Evolutionary conservation across 345 rosid genomes (phyloP).

Genomic region (Durio zibethinus): DNA sequence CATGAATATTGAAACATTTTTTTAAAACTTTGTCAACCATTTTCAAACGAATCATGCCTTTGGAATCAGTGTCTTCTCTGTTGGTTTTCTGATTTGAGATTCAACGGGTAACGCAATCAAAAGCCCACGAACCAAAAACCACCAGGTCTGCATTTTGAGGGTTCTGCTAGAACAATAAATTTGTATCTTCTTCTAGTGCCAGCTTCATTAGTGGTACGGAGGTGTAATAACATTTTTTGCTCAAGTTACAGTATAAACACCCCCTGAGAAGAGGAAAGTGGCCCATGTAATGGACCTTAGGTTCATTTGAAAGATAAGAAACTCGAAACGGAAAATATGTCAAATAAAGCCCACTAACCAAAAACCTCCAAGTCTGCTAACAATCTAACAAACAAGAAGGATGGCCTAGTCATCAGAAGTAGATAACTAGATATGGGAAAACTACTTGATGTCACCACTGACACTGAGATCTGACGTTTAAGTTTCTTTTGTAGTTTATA

Average conservation of each 20-base stretch:
- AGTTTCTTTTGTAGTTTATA: background rate
- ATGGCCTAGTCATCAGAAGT: background rate
- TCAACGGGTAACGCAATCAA: background rate
- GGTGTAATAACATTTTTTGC: no score
- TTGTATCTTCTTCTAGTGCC: no score
- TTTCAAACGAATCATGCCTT: background rate
- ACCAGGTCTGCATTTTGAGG: background rate
- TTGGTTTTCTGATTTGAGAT: background rate
- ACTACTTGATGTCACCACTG: background rate
- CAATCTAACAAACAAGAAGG: background rate
- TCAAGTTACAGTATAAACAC: no score
- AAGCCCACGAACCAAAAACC: background rate
- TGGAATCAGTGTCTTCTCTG: background rate
- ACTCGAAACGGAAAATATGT: no score
- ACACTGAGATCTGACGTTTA: background rate
- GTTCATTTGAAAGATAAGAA: no score
- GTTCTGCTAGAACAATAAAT: no score
- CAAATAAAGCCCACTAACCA: background rate
- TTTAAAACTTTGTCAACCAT: background rate
- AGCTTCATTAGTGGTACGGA: no score
- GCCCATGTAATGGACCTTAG: no score
- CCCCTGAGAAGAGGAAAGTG: no score
- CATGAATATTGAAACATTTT: background rate
- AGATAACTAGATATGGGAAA: background rate
- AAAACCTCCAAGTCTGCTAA: background rate